Base-by-base conservation (phyloP, 1,284 basidiomycete species). In the Ganoderma meredithae region DNA sequence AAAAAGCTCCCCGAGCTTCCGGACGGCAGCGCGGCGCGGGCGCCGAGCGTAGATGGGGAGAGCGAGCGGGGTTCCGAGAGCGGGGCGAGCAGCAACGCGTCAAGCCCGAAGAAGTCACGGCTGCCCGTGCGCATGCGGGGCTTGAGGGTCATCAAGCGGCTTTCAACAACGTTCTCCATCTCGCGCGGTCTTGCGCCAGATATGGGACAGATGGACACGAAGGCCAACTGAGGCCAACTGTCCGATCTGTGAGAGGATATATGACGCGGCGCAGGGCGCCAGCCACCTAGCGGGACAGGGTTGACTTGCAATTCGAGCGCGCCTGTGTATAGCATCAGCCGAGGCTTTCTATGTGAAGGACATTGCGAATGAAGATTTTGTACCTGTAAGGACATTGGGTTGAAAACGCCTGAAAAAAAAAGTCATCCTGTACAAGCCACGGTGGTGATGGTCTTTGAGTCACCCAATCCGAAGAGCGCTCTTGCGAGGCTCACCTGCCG, bases 111-210 rank as follows among this genome's bases (percentile, higher is more conserved):
- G 70, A 67, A 68, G 53, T 73, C 77, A n/a, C 72, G 73, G 36
- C 72, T 76, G 12, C 73, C 74, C 3, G 72, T 75, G 69, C 74
- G 68, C 70, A 69, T 71, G 62, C 70, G 69, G 15, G 72, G 68
- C 27, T 53, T 71, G 71, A 65, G 63, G 43, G 70, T 72, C 56
- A 74, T 78, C 58, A 71, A 71, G 44, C 69, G 77, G n/a, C 67
- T 78, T 60, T 77, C 77, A 47, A 69, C 71, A 63, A 69, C 69
- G 55, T 65, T 72, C 63, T 39, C 52, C 19, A 75, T 75, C 60
- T 76, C 76, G 62, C 71, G 71, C 33, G 73, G 74, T 9, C 68
- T 75, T 22, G 68, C 75, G 22, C 66, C 74, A 44, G 75, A 78
- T 52, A 74, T 73, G 58, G 75, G 73, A 53, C 76, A 78, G 58